phyloP scores from a whole-genome alignment of 2,329 filamentous ascomycete genomes.

The Epichloe elymi region DNA sequence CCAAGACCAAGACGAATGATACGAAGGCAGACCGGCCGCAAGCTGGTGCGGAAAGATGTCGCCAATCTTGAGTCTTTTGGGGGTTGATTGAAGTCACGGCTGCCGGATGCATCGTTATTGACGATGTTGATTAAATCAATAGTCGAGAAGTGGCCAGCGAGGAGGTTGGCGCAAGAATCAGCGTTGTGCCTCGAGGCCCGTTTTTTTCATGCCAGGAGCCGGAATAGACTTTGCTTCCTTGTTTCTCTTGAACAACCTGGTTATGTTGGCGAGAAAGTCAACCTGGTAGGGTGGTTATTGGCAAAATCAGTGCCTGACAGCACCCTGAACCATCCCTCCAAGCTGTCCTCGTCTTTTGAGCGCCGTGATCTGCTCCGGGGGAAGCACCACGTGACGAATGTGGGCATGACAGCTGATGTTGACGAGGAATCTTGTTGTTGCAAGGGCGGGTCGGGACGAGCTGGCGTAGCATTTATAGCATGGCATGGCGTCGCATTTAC shows the following conservation, averaged over 20 bases:
- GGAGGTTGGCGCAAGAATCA: not conserved
- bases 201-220: too few species aligned
- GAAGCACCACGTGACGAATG: not conserved
- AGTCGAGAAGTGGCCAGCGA: not conserved
- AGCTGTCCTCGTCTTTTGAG: too few species aligned
- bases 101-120: not conserved
- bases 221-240: too few species aligned
- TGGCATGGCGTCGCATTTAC: not conserved
- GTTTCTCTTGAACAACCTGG: too few species aligned
- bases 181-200: too few species aligned
- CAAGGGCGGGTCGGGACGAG: not conserved
- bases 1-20: not conserved
- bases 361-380: too few species aligned
- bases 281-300: too few species aligned
- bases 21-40: not conserved
- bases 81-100: not conserved
- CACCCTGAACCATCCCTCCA: too few species aligned
- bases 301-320: too few species aligned
- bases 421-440: constrained; percentile 1
- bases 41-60: not conserved
- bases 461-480: not conserved
- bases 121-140: not conserved
- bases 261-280: too few species aligned
- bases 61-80: not conserved
- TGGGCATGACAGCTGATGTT: constrained; percentile 2